Percentiles rank a stretch among this genome's conserved stretches.
Evolutionary conservation across 352 stramenopile genomes (phyloP).

Genomic region (Phytophthora quininea): DNA sequence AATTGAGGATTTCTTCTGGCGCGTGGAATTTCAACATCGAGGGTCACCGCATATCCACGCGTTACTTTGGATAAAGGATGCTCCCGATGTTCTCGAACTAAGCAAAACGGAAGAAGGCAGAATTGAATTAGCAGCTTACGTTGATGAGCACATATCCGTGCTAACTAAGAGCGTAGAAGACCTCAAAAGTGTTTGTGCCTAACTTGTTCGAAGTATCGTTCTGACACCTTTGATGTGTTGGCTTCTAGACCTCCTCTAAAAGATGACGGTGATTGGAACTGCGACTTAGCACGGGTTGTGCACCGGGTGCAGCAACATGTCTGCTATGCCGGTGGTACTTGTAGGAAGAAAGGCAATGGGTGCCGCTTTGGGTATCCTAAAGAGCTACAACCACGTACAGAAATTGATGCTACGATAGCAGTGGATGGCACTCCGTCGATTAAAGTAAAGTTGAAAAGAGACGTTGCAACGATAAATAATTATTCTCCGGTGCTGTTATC

Average conservation of each 20-base stretch:
- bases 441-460: neutral
- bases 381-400: neutral
- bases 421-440: neutral
- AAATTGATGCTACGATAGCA: neutral
- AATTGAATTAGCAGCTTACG: neutral
- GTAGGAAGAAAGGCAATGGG: neutral
- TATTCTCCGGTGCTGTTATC: neutral
- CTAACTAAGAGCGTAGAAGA: neutral
- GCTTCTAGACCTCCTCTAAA: neutral
- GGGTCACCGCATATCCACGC: slow-evolving; percentile 25
- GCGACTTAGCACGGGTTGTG: slow-evolving; percentile 5
- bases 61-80: slow-evolving; percentile 20
- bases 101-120: slow-evolving; percentile 4
- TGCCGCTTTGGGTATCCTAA: slow-evolving; percentile 15
- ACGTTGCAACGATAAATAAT: slow-evolving; percentile 7
- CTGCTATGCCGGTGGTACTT: slow-evolving; percentile 6
- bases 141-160: slow-evolving; percentile 8
- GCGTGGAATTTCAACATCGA: slow-evolving; percentile 19
- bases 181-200: neutral
- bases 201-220: neutral
- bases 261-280: neutral
- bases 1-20: slow-evolving; percentile 24
- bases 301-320: slow-evolving; percentile 12
- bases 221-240: neutral
- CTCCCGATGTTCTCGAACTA: slow-evolving; percentile 12